phyloP scores from a whole-genome alignment of 179 eudicot genomes.

The Silene vulgaris region DNA sequence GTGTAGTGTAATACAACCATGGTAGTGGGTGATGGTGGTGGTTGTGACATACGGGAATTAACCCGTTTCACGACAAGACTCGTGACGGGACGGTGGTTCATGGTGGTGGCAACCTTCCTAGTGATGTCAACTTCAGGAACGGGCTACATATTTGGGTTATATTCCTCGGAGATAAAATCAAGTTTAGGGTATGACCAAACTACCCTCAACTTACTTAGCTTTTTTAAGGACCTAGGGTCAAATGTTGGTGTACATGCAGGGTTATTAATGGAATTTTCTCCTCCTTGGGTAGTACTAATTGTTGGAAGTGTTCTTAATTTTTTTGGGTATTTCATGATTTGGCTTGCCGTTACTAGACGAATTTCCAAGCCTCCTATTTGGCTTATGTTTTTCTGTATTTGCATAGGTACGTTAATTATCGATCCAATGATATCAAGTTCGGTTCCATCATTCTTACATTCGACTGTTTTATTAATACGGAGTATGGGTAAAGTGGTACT shows the following conservation, averaged over 20 bases:
- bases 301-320: conserved; percentile 24
- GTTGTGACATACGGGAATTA: background rate
- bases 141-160: conserved; percentile 31
- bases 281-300: conserved; percentile 27
- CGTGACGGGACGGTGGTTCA: conserved; percentile 33
- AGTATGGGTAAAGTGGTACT: too few relatives aligned
- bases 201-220: conserved; percentile 31
- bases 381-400: conserved; percentile 39
- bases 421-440: background rate
- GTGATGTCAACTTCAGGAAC: conserved; percentile 29
- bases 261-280: conserved; percentile 26
- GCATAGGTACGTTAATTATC: conserved; percentile 20
- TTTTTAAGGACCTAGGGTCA: conserved; percentile 34
- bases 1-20: background rate
- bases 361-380: conserved; percentile 32
- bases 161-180: conserved; percentile 26
- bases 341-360: conserved; percentile 31
- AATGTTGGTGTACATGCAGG: conserved; percentile 31
- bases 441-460: too few relatives aligned
- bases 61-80: background rate
- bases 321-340: conserved; percentile 37
- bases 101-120: conserved; percentile 29
- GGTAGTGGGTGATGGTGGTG: background rate
- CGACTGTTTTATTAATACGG: too few relatives aligned
- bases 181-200: conserved; percentile 34